These are phyloP conservation scores for Hirsutella rhossiliensis DNA, from an alignment of 2,329 filamentous ascomycete species.

Conservation along the genomic window DNA sequence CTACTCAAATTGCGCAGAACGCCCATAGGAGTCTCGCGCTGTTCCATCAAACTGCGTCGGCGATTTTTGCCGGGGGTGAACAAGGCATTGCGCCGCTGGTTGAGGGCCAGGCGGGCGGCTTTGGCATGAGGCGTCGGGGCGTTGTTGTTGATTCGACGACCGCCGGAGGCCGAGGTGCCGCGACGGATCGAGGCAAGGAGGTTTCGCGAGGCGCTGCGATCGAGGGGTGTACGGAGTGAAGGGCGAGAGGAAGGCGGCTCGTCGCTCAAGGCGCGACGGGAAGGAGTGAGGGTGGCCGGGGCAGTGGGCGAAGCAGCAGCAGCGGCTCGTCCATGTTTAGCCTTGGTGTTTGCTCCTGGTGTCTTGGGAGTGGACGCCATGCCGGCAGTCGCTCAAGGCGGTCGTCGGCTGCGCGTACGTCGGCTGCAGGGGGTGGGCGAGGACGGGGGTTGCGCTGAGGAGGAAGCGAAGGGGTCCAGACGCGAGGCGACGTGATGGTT, in stretches of 20 bases:
- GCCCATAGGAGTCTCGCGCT: conserved; percentile 43
- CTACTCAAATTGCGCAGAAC: conserved; percentile 41
- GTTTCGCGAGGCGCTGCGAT: conserved; percentile 21
- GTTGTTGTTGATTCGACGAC: conserved; percentile 24
- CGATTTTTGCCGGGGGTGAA: conserved; percentile 48
- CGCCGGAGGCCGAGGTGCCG: conserved; percentile 32
- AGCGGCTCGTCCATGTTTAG: too few relatives aligned
- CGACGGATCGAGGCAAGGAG: conserved; percentile 25
- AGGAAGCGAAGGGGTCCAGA: too few relatives aligned
- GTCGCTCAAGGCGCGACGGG: conserved; percentile 14
- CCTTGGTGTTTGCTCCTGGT: too few relatives aligned
- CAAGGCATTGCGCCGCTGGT: conserved; percentile 45
- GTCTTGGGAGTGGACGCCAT: too few relatives aligned
- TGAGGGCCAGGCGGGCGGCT: conserved; percentile 45
- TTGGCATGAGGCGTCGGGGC: conserved; percentile 47
- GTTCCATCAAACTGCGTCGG: conserved; percentile 43
- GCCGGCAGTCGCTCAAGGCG: too few relatives aligned
- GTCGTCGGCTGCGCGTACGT: too few relatives aligned
- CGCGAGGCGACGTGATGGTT: too few relatives aligned
- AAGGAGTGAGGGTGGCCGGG: conserved; percentile 13
- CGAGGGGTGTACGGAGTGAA: conserved; percentile 30
- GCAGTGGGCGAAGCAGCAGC: neutral
- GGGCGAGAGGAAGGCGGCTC: conserved; percentile 27
- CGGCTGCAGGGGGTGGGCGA: too few relatives aligned
- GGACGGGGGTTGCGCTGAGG: too few relatives aligned